Base-by-base conservation (phyloP, 495 filamentous ascomycete species). In the Elasticomyces elasticus region DNA sequence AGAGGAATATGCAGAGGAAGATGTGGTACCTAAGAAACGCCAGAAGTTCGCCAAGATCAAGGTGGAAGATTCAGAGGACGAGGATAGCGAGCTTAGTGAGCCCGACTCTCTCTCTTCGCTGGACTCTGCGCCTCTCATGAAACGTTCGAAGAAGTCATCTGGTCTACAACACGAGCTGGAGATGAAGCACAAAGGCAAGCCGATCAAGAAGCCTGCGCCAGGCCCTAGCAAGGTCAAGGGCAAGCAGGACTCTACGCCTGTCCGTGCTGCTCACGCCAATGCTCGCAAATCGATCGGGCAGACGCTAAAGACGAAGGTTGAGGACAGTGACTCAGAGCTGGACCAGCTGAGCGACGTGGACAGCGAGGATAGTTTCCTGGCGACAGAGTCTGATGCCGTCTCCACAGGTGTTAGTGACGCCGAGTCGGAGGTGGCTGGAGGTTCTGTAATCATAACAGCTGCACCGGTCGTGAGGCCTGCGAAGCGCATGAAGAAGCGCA, bases 1-100 rank as follows among this genome's bases (percentile, higher is more conserved):
- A 37, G 74, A 81, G 54, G 85, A 87, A 62, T 82, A 84, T 58
- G 64, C 67, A 17, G 51, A 63, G 10, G 42, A 45, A 45, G 24
- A 26, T 17, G 20, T 53, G 49, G 59, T 52, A 56, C 51, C 43
- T 1, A 52, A 47, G 48, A 72, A 69, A 54, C 45, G 58, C 22
- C 59, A 50, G 26, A 64, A 61, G 52, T 60, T 44, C 12, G 13
- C 13, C 35, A 15, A 17, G 59, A 61, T 25, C 40, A 65, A 51
- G 56, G 38, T 57, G 13, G 19, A 55, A 19, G 54, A 56, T 24
- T 57, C 51, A 5, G 51, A 56, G 19, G 53, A 58, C 11, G 42
- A 49, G 5, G 40, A 44, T 31, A 56, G 54, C 51, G 58, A 51
- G 44, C 58, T 61, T 44, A 60, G 54, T 54, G 59, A 60, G 42